These are phyloP conservation scores for Tetradesmus obliquus DNA, from an alignment of 139 green algal genomes.

Conservation along the genomic window DNA sequence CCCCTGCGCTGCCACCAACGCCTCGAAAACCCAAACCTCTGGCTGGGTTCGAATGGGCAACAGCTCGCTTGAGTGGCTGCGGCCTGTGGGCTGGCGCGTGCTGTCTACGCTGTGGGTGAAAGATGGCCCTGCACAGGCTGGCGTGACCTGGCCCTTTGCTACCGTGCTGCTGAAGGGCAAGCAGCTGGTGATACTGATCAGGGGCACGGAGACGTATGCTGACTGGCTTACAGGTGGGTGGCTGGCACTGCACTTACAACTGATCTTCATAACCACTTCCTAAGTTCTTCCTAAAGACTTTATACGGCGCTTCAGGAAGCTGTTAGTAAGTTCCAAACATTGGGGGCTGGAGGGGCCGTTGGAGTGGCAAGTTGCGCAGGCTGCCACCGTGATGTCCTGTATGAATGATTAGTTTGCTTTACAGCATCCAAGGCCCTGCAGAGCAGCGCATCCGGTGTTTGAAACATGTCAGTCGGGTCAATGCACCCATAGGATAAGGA, in stretches of 20 bases:
- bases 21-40: background rate
- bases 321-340: too few relatives aligned
- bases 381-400: background rate
- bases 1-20: background rate
- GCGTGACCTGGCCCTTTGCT: background rate
- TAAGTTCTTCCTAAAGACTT: too few relatives aligned
- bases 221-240: slow-evolving; percentile 10
- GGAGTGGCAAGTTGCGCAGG: background rate
- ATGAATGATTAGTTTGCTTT: background rate
- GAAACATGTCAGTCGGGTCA: too few relatives aligned
- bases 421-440: too few relatives aligned
- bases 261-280: too few relatives aligned
- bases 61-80: background rate
- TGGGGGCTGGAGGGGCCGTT: too few relatives aligned
- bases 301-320: too few relatives aligned
- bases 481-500: too few relatives aligned
- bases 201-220: background rate
- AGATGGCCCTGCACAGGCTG: background rate
- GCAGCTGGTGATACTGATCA: background rate
- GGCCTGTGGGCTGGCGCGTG: background rate
- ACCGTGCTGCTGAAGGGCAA: background rate
- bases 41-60: background rate
- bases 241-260: background rate
- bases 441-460: too few relatives aligned
- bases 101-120: background rate